These are phyloP conservation scores for Primulina huaijiensis DNA, from an alignment of 257 asterid species.

Conservation along the genomic window DNA sequence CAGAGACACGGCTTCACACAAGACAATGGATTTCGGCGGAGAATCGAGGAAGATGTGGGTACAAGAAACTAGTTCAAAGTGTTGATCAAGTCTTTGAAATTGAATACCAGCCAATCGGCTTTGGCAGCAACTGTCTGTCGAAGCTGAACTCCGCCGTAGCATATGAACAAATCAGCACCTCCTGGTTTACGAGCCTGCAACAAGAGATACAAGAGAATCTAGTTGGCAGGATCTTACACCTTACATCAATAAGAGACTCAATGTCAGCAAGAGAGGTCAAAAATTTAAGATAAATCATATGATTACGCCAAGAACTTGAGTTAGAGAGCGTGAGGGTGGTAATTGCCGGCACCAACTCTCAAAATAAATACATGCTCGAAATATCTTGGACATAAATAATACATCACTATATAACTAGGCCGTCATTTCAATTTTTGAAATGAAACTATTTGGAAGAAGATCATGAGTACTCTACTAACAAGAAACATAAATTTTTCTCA, in stretches of 20 bases:
- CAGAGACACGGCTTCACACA: not conserved
- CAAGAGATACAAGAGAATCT: not conserved
- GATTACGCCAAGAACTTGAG: not conserved
- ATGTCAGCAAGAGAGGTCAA: not conserved
- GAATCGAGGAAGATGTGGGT: not conserved
- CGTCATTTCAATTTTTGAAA: conserved; percentile 2
- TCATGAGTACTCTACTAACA: not conserved
- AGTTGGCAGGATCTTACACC: not conserved
- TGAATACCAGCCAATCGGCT: conserved; percentile 90
- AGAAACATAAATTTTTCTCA: conserved; percentile 25
- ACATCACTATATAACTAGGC: not conserved
- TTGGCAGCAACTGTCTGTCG: conserved; percentile 79
- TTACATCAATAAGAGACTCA: not conserved
- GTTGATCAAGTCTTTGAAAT: conserved; percentile 64
- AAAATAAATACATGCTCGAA: not conserved
- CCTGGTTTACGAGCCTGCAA: conserved; percentile 87
- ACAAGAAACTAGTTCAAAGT: conserved; percentile 45
- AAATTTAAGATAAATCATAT: no score
- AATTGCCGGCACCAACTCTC: not conserved
- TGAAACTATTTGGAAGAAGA: not conserved
- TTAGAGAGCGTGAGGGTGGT: not conserved
- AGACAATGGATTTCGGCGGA: not conserved
- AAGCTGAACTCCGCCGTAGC: conserved; percentile 82
- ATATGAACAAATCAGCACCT: conserved; percentile 81
- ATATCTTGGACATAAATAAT: not conserved